Percentiles rank a stretch among this genome's conserved stretches.
phyloP scores from a whole-genome alignment of 2,329 filamentous ascomycete species.

The Penicillium sp. region DNA sequence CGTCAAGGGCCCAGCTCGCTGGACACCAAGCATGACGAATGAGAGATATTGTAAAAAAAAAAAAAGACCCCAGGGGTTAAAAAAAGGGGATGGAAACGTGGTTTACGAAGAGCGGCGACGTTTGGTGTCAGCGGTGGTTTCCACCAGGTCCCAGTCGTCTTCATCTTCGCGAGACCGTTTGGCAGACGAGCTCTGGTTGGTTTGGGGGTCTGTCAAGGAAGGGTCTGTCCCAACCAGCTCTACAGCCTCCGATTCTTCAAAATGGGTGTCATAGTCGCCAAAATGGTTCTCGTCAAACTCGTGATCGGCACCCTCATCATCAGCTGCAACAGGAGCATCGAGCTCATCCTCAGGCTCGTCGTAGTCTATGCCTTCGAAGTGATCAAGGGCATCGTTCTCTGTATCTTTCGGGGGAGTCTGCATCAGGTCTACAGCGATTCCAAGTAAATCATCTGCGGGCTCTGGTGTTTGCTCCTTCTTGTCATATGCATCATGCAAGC shows the following conservation, averaged over 20 bases:
- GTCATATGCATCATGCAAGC: conserved; percentile 8
- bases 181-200: conserved; percentile 25
- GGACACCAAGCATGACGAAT: not conserved
- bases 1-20: not conserved
- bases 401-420: conserved; percentile 25
- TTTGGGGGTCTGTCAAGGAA: conserved; percentile 18
- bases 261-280: conserved; percentile 41
- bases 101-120: conserved; percentile 51
- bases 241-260: conserved; percentile 27
- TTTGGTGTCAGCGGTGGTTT: conserved; percentile 49
- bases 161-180: conserved; percentile 41
- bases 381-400: conserved; percentile 8
- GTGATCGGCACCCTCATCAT: conserved; percentile 23
- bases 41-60: not conserved
- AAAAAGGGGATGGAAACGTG: not conserved
- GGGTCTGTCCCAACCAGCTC: conserved; percentile 23
- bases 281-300: conserved; percentile 38
- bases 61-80: not conserved
- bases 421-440: conserved; percentile 35
- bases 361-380: conserved; percentile 16
- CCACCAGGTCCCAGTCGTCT: conserved; percentile 33
- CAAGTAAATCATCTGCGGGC: conserved; percentile 33
- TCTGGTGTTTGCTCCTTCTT: conserved; percentile 18
- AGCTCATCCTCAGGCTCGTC: conserved; percentile 23
- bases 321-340: conserved; percentile 4